phyloP scores from a whole-genome alignment of 106 monocot species.

The Amphibolis antarctica region DNA sequence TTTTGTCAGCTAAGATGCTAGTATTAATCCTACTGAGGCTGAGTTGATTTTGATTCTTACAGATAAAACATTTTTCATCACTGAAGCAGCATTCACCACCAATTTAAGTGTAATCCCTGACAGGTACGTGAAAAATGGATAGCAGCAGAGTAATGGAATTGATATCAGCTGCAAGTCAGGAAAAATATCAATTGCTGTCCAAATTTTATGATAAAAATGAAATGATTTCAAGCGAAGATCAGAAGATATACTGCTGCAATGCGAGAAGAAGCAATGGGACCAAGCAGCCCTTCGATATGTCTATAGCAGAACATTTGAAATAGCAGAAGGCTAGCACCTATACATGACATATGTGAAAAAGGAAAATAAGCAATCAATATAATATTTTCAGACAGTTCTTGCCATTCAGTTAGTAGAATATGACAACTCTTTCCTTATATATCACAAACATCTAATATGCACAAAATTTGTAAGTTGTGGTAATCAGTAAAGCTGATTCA shows the following conservation, averaged over 20 bases:
- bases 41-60: conserved; percentile 27
- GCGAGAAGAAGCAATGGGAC: conserved; percentile 28
- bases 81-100: conserved; percentile 39
- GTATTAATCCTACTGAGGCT: too few relatives aligned
- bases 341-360: neutral
- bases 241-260: conserved; percentile 42
- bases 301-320: conserved; percentile 52
- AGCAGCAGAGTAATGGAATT: conserved; percentile 34
- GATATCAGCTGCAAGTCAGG: neutral
- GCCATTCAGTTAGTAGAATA: too few relatives aligned
- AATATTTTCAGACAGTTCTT: too few relatives aligned
- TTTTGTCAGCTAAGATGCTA: too few relatives aligned
- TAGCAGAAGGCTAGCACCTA: conserved; percentile 48
- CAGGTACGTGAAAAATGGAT: conserved; percentile 39
- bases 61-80: conserved; percentile 43
- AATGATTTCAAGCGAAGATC: neutral
- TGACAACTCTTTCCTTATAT: too few relatives aligned
- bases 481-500: too few relatives aligned
- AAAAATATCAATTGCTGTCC: neutral
- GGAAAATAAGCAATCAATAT: neutral
- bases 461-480: too few relatives aligned
- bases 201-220: neutral
- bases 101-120: conserved; percentile 40
- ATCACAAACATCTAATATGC: too few relatives aligned
- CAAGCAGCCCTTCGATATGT: conserved; percentile 26